Percentiles rank a stretch among this genome's conserved stretches.
Conservation (phyloP, 2,329 filamentous ascomycete genomes). For the Thelonectria olida region DNA sequence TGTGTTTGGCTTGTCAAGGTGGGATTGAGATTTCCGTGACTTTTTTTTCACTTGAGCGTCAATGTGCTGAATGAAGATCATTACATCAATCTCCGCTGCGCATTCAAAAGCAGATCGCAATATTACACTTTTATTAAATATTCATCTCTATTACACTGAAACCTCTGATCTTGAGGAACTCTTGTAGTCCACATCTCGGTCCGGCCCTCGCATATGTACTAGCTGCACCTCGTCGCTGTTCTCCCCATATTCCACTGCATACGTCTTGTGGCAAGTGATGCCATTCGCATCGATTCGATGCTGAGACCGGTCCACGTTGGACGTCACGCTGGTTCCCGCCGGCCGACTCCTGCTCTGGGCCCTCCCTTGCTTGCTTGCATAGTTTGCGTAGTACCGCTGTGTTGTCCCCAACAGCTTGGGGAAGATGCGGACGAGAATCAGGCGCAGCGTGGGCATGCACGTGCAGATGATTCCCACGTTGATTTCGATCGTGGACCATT, state of each 20-base stretch:
- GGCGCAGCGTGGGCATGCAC: slow-evolving; percentile 49
- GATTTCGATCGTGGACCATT: slow-evolving; percentile 51
- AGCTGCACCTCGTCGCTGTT: slow-evolving; percentile 44
- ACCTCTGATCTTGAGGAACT: slow-evolving; percentile 25
- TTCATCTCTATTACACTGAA: slow-evolving; percentile 29
- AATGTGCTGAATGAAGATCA: too few relatives aligned
- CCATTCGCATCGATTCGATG: slow-evolving; percentile 32
- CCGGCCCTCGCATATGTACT: slow-evolving; percentile 42
- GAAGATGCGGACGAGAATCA: slow-evolving; percentile 49
- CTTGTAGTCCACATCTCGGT: slow-evolving; percentile 22
- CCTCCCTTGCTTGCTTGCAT: slow-evolving; percentile 25
- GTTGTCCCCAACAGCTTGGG: slow-evolving; percentile 46
- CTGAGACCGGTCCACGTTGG: slow-evolving; percentile 34
- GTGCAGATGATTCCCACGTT: slow-evolving; percentile 51
- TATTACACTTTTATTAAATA: background rate
- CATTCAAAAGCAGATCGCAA: too few relatives aligned
- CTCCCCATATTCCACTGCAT: slow-evolving; percentile 46
- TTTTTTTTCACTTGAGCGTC: too few relatives aligned
- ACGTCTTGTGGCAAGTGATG: slow-evolving; percentile 47
- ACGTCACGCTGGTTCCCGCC: slow-evolving; percentile 35
- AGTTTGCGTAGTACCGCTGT: slow-evolving; percentile 41
- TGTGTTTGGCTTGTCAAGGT: too few relatives aligned
- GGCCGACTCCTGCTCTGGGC: slow-evolving; percentile 22
- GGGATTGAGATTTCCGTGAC: too few relatives aligned
- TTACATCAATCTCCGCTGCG: too few relatives aligned